phyloP scores from a whole-genome alignment of 345 rosid species.

The Brassica cretica region DNA sequence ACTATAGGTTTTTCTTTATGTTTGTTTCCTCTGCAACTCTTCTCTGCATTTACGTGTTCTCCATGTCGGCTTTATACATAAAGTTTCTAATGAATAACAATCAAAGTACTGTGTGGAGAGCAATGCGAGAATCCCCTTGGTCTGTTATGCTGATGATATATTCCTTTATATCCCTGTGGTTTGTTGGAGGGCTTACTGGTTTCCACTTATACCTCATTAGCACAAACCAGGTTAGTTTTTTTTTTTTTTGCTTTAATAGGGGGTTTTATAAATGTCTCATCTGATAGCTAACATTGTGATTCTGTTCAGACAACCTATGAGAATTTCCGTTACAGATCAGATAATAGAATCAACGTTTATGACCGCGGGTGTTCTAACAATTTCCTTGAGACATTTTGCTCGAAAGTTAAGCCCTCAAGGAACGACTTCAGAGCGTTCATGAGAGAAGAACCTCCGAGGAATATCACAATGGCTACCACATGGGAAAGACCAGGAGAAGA shows the following conservation, averaged over 20 bases:
- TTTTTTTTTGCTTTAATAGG: background rate
- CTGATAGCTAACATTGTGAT: background rate
- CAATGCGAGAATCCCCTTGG: conserved; percentile 89
- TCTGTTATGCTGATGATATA: conserved; percentile 79
- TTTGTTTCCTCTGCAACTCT: conserved; percentile 83
- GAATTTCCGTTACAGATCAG: conserved; percentile 85
- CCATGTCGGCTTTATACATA: conserved; percentile 80
- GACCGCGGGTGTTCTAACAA: conserved; percentile 64
- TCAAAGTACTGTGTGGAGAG: conserved; percentile 73
- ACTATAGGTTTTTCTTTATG: conserved; percentile 96
- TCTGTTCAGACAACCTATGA: conserved; percentile 77
- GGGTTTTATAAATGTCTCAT: background rate
- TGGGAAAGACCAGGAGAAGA: conserved; percentile 42
- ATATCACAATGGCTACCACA: conserved; percentile 45
- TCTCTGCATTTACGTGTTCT: conserved; percentile 88
- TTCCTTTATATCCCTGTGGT: conserved; percentile 86
- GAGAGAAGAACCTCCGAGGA: conserved; percentile 56
- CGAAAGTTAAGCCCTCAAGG: conserved; percentile 68
- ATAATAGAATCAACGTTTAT: conserved; percentile 65
- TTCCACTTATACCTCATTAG: conserved; percentile 89
- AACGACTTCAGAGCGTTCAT: conserved; percentile 70
- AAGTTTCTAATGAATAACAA: conserved; percentile 73
- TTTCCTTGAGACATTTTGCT: conserved; percentile 76
- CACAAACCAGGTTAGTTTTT: conserved; percentile 77
- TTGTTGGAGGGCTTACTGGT: conserved; percentile 95